Evolutionary conservation across 2,329 filamentous ascomycete genomes (phyloP), one percentile per base, ranked within the genome.

Genomic region (Trichophyton simii): DNA sequence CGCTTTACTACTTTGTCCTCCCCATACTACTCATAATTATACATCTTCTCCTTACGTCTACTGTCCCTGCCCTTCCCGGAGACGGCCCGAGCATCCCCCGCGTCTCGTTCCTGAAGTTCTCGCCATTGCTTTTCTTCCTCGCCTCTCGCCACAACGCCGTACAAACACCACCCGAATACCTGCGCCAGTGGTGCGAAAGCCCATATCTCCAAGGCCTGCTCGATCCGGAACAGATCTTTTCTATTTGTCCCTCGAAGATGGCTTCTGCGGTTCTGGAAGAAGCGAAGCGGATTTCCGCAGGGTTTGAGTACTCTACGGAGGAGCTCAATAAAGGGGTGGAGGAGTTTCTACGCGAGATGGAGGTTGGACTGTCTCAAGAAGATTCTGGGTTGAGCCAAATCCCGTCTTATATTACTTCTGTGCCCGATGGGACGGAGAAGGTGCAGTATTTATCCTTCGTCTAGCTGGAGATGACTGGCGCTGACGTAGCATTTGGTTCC

Each of bases 371-470:
- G 66, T 77, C 83, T 63, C 85, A 86, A 69, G 85, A 91, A 68
- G 94, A 94, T 31, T 78, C 83, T 63, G 85, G 86, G 69, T 77
- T 99, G 78, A 92, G 88, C 77, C 94, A 97, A 78, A 97, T 99
- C 70, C 94, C 94, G 6, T 96, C 91, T 48, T 99, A 96, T 75
- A 92, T 99, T 67, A 97, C 94, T 0, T 87, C 85, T 41, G 91
- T 97, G 31, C 94, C 94, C 71, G 94, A 97, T 82, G 94, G 94
- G 68, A 96, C 91, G 2, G 94, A 99, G 78, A 95, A 96, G 86
- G 91, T 92, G 77, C 68, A 68, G 34, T 58, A 41, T 57, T 31
- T 25, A 48, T 18, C 36, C 44, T 20, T 48, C 44, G 6, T 9
- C 18, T 48, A 3, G 9, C 7, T 18, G 44, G 9, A 9, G 34